phyloP scores from a whole-genome alignment of 768 basidiomycete species.

The Xerocomellus dryophilus region DNA sequence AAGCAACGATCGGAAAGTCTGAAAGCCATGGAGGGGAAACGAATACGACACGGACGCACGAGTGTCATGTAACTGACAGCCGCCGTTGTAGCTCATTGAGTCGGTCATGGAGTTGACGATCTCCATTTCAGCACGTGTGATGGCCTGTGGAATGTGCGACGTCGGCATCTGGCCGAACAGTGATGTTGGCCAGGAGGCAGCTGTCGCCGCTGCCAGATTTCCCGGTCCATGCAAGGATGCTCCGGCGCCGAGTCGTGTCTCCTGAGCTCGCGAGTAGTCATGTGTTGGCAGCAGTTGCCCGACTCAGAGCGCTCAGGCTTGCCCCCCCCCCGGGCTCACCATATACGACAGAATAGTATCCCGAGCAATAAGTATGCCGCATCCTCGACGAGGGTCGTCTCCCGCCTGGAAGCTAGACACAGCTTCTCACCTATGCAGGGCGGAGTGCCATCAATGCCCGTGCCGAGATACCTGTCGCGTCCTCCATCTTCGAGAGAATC shows the following conservation, averaged over 20 bases:
- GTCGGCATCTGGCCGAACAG: background rate
- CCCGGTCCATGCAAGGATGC: conserved; percentile 7
- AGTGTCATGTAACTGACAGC: no score
- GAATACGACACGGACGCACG: no score
- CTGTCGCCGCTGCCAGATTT: conserved; percentile 2
- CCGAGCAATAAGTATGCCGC: background rate
- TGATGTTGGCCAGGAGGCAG: background rate
- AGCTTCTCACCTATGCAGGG: conserved; percentile 1
- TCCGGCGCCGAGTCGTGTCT: no score
- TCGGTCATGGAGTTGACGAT: no score
- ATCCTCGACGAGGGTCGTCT: background rate
- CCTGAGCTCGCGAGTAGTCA: no score
- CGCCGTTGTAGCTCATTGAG: background rate
- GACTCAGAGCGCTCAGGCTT: no score
- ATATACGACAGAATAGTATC: background rate
- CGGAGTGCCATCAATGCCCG: background rate
- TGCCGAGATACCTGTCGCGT: background rate
- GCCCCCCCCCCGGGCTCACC: conserved; percentile 4
- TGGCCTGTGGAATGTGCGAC: background rate
- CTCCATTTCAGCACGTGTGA: background rate
- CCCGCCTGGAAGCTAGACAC: background rate
- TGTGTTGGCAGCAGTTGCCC: conserved; percentile 1
- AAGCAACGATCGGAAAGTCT: no score
- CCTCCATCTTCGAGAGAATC: conserved; percentile 6
- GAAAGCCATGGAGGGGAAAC: no score